phyloP scores from a whole-genome alignment of 129 eudicot species.

The Flaveria ramosissima region DNA sequence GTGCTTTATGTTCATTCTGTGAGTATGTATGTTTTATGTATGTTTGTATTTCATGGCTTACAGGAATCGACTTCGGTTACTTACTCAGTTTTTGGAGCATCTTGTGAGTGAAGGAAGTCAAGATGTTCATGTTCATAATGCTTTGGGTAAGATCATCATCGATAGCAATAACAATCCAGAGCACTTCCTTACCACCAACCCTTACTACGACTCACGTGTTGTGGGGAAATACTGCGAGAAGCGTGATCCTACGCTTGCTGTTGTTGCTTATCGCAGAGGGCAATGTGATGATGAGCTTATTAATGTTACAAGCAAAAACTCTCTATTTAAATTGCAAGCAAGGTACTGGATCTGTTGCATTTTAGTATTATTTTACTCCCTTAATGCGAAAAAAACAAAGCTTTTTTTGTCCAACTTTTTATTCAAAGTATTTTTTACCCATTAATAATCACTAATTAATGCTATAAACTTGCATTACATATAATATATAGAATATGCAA shows the following conservation, averaged over 20 bases:
- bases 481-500: not conserved
- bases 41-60: slow-evolving; percentile 27
- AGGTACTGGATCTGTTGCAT: slow-evolving; percentile 50
- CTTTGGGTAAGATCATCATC: slow-evolving; percentile 92
- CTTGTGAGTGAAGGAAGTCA: slow-evolving; percentile 99
- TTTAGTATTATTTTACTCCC: not conserved
- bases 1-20: slow-evolving; percentile 8
- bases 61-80: slow-evolving; percentile 96
- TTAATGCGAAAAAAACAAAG: not conserved
- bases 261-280: slow-evolving; percentile 98
- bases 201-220: slow-evolving; percentile 94
- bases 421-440: not conserved
- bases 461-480: not conserved
- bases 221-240: slow-evolving; percentile 99
- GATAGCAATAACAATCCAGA: slow-evolving; percentile 98
- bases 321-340: slow-evolving; percentile 92
- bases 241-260: slow-evolving; percentile 99
- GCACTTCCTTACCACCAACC: slow-evolving; percentile 98
- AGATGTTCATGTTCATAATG: slow-evolving; percentile 97
- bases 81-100: slow-evolving; percentile 97
- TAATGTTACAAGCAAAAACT: slow-evolving; percentile 92
- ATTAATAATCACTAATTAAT: not conserved
- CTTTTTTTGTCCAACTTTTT: not conserved
- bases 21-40: slow-evolving; percentile 27
- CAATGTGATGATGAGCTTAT: slow-evolving; percentile 98